Conservation (phyloP, 2,329 filamentous ascomycete genomes). For the Pseudopyricularia javanii region DNA sequence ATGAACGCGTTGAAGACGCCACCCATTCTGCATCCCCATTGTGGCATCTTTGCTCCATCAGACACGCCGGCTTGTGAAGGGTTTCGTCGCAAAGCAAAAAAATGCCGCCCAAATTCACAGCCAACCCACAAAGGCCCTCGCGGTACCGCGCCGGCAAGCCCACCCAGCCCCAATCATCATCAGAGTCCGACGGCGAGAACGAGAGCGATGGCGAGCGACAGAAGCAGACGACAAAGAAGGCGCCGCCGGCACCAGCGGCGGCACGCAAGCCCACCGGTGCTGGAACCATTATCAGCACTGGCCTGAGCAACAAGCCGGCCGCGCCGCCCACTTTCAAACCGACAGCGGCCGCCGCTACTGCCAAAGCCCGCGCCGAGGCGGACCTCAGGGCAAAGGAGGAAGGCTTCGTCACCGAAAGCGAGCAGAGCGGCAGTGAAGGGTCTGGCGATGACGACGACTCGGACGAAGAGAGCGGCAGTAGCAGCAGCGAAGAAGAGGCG, state of each 20-base stretch:
- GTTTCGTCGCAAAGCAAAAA: no score
- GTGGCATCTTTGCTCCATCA: no score
- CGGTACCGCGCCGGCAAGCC: slow-evolving; percentile 82
- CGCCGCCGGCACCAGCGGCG: slow-evolving; percentile 8
- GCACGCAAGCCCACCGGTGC: slow-evolving; percentile 45
- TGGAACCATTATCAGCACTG: slow-evolving; percentile 40
- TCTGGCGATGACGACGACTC: slow-evolving; percentile 13
- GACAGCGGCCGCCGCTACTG: background rate
- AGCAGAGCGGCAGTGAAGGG: slow-evolving; percentile 28
- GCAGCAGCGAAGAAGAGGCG: slow-evolving; percentile 36
- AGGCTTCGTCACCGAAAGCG: slow-evolving; percentile 49
- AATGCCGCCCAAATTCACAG: slow-evolving; percentile 79
- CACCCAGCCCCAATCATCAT: slow-evolving; percentile 33
- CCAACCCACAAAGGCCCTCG: slow-evolving; percentile 69
- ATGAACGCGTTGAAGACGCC: no score
- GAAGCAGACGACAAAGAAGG: slow-evolving; percentile 10
- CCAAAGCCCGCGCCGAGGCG: slow-evolving; percentile 16
- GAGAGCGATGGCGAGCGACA: slow-evolving; percentile 25
- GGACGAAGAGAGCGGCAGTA: slow-evolving; percentile 7
- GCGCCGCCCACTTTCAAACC: slow-evolving; percentile 4
- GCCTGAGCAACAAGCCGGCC: slow-evolving; percentile 5
- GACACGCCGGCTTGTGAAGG: no score
- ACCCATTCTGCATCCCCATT: no score
- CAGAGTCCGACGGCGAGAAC: slow-evolving; percentile 30
- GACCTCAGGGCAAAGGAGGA: slow-evolving; percentile 43